phyloP scores from a whole-genome alignment of 2,329 filamentous ascomycete species.

The Stemphylium vesicarium region DNA sequence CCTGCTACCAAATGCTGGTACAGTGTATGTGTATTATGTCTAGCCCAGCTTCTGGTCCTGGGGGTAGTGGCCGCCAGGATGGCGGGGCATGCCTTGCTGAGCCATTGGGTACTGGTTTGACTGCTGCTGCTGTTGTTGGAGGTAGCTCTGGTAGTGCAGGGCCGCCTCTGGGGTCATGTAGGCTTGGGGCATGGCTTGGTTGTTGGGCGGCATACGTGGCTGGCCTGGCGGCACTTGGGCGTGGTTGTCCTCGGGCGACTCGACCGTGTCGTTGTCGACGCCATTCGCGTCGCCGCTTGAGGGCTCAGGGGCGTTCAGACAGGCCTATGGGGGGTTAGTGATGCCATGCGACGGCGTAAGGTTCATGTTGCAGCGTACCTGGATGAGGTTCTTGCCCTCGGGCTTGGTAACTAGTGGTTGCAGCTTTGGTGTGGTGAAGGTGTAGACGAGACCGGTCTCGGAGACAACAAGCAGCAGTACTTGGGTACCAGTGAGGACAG shows the following conservation, averaged over 20 bases:
- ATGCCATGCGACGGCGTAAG: slow-evolving; percentile 13
- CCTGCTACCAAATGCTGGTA: slow-evolving; percentile 31
- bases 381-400: slow-evolving; percentile 98
- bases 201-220: slow-evolving; percentile 66
- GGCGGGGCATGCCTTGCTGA: slow-evolving; percentile 72
- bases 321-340: slow-evolving; percentile 71
- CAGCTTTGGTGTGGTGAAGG: slow-evolving; percentile 97
- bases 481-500: slow-evolving; percentile 96
- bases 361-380: slow-evolving; percentile 66
- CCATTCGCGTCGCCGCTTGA: slow-evolving; percentile 73
- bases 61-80: slow-evolving; percentile 71
- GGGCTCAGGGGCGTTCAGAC: slow-evolving; percentile 94
- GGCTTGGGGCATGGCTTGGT: slow-evolving; percentile 68
- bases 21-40: slow-evolving; percentile 34
- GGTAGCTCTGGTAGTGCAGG: slow-evolving; percentile 84
- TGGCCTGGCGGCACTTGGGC: slow-evolving; percentile 78
- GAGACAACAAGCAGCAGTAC: slow-evolving; percentile 95
- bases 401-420: slow-evolving; percentile 98
- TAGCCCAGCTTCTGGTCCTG: slow-evolving; percentile 59
- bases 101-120: slow-evolving; percentile 80
- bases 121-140: slow-evolving; percentile 63
- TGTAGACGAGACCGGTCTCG: slow-evolving; percentile 96
- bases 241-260: slow-evolving; percentile 90
- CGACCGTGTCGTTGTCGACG: slow-evolving; percentile 65
- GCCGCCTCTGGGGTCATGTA: slow-evolving; percentile 72